Evolutionary conservation across 306 rosid genomes (phyloP).

Genomic region (Alnus rubra): DNA sequence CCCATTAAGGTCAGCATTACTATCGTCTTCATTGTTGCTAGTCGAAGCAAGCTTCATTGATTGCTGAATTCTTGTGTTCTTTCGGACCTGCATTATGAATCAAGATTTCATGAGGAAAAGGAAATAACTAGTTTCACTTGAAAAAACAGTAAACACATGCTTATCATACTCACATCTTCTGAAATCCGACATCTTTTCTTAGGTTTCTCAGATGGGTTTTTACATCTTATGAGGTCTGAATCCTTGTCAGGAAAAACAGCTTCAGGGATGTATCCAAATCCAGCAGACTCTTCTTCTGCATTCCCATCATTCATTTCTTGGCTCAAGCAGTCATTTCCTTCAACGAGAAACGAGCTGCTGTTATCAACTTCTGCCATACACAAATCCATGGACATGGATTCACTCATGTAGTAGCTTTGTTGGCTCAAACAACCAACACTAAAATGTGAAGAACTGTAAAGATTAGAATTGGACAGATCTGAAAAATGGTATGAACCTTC

Average conservation of each 20-base stretch:
- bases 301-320: conserved; percentile 38
- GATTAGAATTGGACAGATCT: conserved; percentile 25
- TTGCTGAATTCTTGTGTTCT: conserved; percentile 40
- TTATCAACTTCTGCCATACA: conserved; percentile 33
- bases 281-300: conserved; percentile 35
- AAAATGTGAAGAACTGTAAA: conserved; percentile 19
- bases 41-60: conserved; percentile 33
- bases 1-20: conserved; percentile 34
- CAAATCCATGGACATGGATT: conserved; percentile 29
- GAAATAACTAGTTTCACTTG: background rate
- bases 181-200: conserved; percentile 51
- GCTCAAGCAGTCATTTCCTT: conserved; percentile 12
- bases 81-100: conserved; percentile 26
- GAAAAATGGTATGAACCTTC: conserved; percentile 36
- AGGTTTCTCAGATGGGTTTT: conserved; percentile 27
- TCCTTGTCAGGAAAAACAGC: conserved; percentile 29
- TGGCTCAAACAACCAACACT: conserved; percentile 19
- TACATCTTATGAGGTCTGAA: conserved; percentile 7
- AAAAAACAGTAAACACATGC: background rate
- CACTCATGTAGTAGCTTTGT: conserved; percentile 24
- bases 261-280: conserved; percentile 17
- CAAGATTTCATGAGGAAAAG: background rate
- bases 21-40: conserved; percentile 49
- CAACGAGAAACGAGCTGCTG: conserved; percentile 27
- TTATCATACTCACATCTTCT: conserved; percentile 44